phyloP scores from a whole-genome alignment of 1,284 basidiomycete genomes.

The Xerocomus amazonicus region DNA sequence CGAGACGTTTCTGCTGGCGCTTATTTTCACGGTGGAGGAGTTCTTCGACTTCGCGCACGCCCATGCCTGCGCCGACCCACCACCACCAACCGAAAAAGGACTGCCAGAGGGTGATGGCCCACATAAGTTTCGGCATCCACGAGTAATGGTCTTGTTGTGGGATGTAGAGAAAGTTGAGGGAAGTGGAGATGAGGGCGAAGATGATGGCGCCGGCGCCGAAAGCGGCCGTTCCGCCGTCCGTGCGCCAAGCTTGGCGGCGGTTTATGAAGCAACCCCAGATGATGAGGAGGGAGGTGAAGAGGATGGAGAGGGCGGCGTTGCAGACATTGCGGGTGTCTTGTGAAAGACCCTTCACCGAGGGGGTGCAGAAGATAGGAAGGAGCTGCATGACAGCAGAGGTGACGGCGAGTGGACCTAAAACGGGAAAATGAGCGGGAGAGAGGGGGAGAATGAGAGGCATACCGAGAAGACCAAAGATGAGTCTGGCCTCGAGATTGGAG shows the following conservation, averaged over 20 bases:
- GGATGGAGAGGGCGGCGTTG: conserved; percentile 90
- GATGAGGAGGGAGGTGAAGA: conserved; percentile 87
- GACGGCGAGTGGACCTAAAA: conserved; percentile 77
- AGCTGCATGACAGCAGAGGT: conserved; percentile 85
- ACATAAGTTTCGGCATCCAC: conserved; percentile 84
- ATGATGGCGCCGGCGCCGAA: conserved; percentile 84
- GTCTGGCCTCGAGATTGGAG: conserved; percentile 83
- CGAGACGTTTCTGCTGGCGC: conserved; percentile 45
- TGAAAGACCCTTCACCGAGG: conserved; percentile 55
- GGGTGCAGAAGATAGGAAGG: conserved; percentile 58
- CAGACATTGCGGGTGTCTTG: conserved; percentile 89
- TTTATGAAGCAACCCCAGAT: conserved; percentile 95
- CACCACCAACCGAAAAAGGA: conserved; percentile 93
- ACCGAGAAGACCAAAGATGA: conserved; percentile 88
- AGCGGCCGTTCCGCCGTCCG: conserved; percentile 91
- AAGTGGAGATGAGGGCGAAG: conserved; percentile 77
- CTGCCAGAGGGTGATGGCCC: conserved; percentile 90
- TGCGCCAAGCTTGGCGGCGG: conserved; percentile 89
- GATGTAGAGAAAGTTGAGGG: conserved; percentile 84
- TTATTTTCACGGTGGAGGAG: conserved; percentile 58
- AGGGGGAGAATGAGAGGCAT: conserved; percentile 7
- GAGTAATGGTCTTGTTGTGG: conserved; percentile 75
- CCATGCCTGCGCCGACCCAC: conserved; percentile 93
- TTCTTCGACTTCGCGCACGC: conserved; percentile 60
- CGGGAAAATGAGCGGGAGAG: not conserved